Conservation (phyloP, 148 eudicot genomes). For the Amaranthus palmeri region DNA sequence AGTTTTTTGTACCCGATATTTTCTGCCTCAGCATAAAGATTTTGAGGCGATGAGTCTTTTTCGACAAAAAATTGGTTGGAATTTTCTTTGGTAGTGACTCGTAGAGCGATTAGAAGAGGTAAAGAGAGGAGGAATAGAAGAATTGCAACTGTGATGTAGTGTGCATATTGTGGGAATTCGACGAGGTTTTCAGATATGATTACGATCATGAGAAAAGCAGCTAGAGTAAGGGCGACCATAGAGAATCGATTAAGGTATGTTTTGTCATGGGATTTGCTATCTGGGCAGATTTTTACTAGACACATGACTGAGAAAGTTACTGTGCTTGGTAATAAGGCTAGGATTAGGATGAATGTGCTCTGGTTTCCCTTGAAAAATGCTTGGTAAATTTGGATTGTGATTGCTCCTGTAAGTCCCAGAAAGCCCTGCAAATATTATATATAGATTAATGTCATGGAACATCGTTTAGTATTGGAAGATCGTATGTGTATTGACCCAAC, state of each 20-base stretch:
- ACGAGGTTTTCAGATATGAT: conserved; percentile 49
- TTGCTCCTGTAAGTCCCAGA: conserved; percentile 82
- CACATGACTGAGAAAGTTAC: conserved; percentile 53
- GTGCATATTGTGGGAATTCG: conserved; percentile 41
- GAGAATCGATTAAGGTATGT: conserved; percentile 57
- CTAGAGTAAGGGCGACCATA: conserved; percentile 40
- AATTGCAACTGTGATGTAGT: conserved; percentile 16
- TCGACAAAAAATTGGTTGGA: conserved; percentile 11
- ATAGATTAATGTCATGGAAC: conserved; percentile 2
- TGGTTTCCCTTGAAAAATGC: conserved; percentile 50
- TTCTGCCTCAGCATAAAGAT: conserved; percentile 10
- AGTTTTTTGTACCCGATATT: background rate
- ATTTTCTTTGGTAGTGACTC: conserved; percentile 39
- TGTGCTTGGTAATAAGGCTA: conserved; percentile 56
- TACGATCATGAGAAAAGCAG: conserved; percentile 54
- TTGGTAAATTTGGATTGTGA: conserved; percentile 61
- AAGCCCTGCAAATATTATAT: conserved; percentile 59
- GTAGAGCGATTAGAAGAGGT: conserved; percentile 40
- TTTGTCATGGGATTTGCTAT: conserved; percentile 35
- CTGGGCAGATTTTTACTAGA: conserved; percentile 37
- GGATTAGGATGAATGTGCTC: conserved; percentile 58
- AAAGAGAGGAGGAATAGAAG: conserved; percentile 42
- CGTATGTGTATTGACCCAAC: too few species aligned
- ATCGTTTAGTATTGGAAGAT: background rate
- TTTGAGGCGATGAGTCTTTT: conserved; percentile 20